Percentiles rank a stretch among this genome's conserved stretches.
Evolutionary conservation across 2,329 filamentous ascomycete species (phyloP).

Genomic region (Diplocarpon rosae): DNA sequence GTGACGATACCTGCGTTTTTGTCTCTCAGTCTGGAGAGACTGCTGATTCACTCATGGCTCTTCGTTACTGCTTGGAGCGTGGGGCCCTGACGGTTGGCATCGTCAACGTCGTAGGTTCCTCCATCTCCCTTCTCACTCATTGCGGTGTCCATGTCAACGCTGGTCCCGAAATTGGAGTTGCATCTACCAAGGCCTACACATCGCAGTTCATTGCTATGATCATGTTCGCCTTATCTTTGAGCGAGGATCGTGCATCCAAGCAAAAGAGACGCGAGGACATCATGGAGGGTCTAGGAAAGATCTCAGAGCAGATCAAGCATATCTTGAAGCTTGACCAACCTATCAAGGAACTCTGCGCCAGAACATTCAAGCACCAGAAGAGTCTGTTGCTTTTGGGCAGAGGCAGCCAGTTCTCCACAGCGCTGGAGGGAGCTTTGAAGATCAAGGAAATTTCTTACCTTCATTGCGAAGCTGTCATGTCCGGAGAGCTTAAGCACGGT

Average conservation of each 20-base stretch:
- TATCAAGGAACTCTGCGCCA: conserved; percentile 89
- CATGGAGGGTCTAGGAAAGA: conserved; percentile 79
- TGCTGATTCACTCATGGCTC: conserved; percentile 91
- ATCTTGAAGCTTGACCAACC: conserved; percentile 83
- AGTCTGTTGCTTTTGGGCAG: conserved; percentile 85
- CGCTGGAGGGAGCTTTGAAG: conserved; percentile 93
- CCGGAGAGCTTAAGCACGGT: conserved; percentile 97
- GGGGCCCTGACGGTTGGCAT: conserved; percentile 95
- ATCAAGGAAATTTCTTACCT: conserved; percentile 99
- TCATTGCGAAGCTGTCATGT: conserved; percentile 99
- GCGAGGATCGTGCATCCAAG: conserved; percentile 95
- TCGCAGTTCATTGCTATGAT: conserved; percentile 99
- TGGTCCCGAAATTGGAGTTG: conserved; percentile 95
- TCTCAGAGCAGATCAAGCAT: conserved; percentile 85
- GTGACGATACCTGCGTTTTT: conserved; percentile 97
- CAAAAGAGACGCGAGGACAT: conserved; percentile 85
- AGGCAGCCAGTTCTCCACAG: conserved; percentile 93
- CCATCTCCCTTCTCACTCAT: conserved; percentile 96
- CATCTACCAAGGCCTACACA: conserved; percentile 98
- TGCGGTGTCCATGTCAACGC: conserved; percentile 99
- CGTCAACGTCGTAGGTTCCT: conserved; percentile 96
- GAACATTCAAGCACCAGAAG: conserved; percentile 95
- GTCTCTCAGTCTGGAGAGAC: conserved; percentile 99
- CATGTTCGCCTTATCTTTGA: conserved; percentile 96
- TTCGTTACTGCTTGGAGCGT: conserved; percentile 95